Conservation (phyloP, 202 grass and related monocot species). For the Alloteropsis angusta region DNA sequence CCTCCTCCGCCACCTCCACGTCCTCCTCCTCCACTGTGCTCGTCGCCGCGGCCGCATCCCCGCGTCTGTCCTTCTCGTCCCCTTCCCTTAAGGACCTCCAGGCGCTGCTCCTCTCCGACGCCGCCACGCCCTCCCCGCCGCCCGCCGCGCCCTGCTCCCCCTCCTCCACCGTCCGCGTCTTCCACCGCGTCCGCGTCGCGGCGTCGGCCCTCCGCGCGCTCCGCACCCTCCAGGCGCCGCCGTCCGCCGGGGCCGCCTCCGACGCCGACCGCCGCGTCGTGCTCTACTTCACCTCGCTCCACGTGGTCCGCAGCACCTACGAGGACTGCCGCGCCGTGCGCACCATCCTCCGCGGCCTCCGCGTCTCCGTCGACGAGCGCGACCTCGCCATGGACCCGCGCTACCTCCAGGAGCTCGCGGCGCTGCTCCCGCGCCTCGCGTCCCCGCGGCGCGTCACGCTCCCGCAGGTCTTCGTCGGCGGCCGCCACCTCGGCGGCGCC, state of each 20-base stretch:
- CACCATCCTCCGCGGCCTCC: constrained; percentile 71
- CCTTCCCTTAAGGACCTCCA: constrained; percentile 89
- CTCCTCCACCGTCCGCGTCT: constrained; percentile 38
- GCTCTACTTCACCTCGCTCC: constrained; percentile 91
- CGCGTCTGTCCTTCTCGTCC: constrained; percentile 54
- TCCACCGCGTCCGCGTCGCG: constrained; percentile 70
- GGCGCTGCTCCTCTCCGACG: constrained; percentile 54
- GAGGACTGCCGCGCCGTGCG: constrained; percentile 79
- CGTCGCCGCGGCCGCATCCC: constrained; percentile 22
- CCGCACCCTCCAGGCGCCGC: constrained; percentile 29
- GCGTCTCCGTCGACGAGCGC: constrained; percentile 73
- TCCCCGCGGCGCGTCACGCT: constrained; percentile 40
- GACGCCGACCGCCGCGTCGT: constrained; percentile 61
- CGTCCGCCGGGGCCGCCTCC: background rate
- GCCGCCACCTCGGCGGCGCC: constrained; percentile 70
- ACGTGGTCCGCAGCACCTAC: constrained; percentile 66
- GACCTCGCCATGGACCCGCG: constrained; percentile 87
- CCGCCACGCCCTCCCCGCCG: constrained; percentile 22
- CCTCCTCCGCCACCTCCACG: background rate
- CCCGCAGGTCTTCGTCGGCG: constrained; percentile 80
- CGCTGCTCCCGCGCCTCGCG: constrained; percentile 38
- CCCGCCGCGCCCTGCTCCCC: constrained; percentile 26
- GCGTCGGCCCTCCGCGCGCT: constrained; percentile 63
- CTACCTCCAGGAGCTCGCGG: constrained; percentile 70
- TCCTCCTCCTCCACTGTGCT: constrained; percentile 18